Evolutionary conservation across 169 alveolate genomes (phyloP).

Genomic region (Amoebophrya sp.): DNA sequence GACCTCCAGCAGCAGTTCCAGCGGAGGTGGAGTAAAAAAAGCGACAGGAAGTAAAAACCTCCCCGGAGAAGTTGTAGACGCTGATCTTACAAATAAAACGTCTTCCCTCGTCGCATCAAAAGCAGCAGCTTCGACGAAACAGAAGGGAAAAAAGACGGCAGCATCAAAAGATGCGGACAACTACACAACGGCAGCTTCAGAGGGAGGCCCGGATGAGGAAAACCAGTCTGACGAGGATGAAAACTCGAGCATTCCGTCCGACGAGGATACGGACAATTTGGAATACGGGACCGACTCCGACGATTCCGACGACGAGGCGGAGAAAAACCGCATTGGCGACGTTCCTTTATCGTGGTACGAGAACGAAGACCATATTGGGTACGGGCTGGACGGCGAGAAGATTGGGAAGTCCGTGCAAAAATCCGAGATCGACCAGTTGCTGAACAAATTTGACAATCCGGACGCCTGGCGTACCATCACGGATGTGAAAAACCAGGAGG

Average conservation of each 20-base stretch:
- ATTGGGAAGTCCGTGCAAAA: constrained; percentile 36
- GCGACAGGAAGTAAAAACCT: no score
- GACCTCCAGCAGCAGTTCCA: no score
- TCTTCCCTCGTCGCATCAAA: no score
- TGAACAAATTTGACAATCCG: constrained; percentile 71
- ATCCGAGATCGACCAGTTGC: constrained; percentile 59
- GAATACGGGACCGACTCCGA: background rate
- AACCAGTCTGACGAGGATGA: background rate
- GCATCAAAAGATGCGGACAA: background rate
- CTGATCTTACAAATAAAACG: no score
- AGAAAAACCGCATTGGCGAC: background rate
- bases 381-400: constrained; percentile 37
- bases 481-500: constrained; percentile 78
- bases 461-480: constrained; percentile 84
- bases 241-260: background rate
- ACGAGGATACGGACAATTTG: background rate
- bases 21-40: no score
- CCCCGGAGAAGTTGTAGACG: no score
- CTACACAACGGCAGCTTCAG: no score
- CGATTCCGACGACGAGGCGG: constrained; percentile 12
- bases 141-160: background rate
- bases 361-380: constrained; percentile 4
- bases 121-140: background rate
- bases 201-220: background rate
- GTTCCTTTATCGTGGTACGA: background rate